These are phyloP conservation scores for Verticillium tricorpus DNA, from an alignment of 2,329 filamentous ascomycete species.

Conservation along the genomic window DNA sequence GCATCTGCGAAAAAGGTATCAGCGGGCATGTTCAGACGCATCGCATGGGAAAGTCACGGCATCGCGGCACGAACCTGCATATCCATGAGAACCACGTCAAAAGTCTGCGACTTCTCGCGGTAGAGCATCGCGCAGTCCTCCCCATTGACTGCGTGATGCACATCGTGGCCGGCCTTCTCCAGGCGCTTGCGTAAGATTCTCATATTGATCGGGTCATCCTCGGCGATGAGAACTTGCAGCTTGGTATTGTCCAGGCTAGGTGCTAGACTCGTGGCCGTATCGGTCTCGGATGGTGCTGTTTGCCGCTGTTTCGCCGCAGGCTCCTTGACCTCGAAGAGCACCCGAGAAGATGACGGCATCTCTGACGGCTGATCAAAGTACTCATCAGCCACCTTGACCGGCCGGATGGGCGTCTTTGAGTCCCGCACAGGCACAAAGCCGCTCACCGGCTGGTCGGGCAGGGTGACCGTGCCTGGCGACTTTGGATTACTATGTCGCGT, in stretches of 20 bases:
- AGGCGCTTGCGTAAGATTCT: conserved; percentile 75
- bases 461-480: conserved; percentile 10
- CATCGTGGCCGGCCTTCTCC: conserved; percentile 69
- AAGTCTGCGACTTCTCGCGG: conserved; percentile 55
- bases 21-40: neutral
- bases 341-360: conserved; percentile 24
- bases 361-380: conserved; percentile 30
- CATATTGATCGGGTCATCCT: conserved; percentile 86
- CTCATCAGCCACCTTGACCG: conserved; percentile 46
- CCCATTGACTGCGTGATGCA: conserved; percentile 73
- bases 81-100: conserved; percentile 85
- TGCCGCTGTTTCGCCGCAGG: conserved; percentile 2
- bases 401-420: conserved; percentile 38
- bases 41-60: neutral
- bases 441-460: conserved; percentile 19
- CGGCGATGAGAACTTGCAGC: conserved; percentile 70
- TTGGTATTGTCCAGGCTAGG: conserved; percentile 23
- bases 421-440: conserved; percentile 37
- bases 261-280: conserved; percentile 5
- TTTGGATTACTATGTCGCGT: conserved; percentile 11
- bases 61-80: conserved; percentile 64
- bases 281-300: conserved; percentile 5
- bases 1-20: conserved; percentile 59
- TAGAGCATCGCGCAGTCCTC: conserved; percentile 76
- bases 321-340: conserved; percentile 32